Evolutionary conservation across 108 stramenopile genomes (phyloP).

Genomic region (Pseudonitzschia pungens): DNA sequence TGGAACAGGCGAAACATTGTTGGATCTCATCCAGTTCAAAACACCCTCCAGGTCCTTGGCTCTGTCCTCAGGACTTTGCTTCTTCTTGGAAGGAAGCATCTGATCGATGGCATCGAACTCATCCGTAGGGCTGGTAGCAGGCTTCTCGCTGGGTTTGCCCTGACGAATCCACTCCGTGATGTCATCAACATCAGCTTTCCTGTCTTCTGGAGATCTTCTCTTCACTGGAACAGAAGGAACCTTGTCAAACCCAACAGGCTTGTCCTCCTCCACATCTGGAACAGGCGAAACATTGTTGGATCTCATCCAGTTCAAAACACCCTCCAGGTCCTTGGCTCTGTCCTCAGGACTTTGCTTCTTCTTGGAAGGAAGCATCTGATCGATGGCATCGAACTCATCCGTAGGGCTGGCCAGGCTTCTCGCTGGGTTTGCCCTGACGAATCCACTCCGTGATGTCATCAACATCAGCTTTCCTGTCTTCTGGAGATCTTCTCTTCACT

Average conservation of each 20-base stretch:
- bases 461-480: slow-evolving; percentile 19
- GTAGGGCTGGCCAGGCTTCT: slow-evolving; percentile 9
- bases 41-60: slow-evolving; percentile 31
- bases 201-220: slow-evolving; percentile 16
- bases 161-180: slow-evolving; percentile 9
- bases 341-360: slow-evolving; percentile 23
- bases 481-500: slow-evolving; percentile 16
- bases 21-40: slow-evolving; percentile 25
- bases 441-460: slow-evolving; percentile 21
- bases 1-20: background rate
- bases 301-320: slow-evolving; percentile 26
- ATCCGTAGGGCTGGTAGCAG: background rate
- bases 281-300: slow-evolving; percentile 8
- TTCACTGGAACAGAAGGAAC: slow-evolving; percentile 18
- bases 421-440: slow-evolving; percentile 14
- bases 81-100: slow-evolving; percentile 28
- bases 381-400: slow-evolving; percentile 8
- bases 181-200: slow-evolving; percentile 20
- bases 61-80: slow-evolving; percentile 23
- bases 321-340: slow-evolving; percentile 26
- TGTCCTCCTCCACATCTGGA: slow-evolving; percentile 5
- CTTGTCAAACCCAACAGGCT: slow-evolving; percentile 1
- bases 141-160: background rate
- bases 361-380: slow-evolving; percentile 29
- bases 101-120: slow-evolving; percentile 15